A percentile compares a stretch with the other conserved stretches of the same genome.
These are phyloP conservation scores for Sodiomyces alkalinus DNA, from an alignment of 2,329 filamentous ascomycete genomes.

Conservation along the genomic window DNA sequence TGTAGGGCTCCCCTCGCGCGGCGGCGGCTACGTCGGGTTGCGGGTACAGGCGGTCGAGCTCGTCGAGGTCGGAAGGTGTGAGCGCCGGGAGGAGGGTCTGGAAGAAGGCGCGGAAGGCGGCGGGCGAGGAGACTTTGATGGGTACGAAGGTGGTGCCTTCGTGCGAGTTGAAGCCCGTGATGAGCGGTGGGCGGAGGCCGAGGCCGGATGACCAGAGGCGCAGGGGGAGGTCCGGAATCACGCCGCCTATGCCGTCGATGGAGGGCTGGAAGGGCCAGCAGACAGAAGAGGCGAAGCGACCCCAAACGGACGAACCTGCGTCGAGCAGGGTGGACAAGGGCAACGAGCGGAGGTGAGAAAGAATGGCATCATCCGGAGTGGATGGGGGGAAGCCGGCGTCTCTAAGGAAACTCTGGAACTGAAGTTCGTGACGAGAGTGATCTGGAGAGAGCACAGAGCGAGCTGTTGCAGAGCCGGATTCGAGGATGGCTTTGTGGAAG, in stretches of 20 bases:
- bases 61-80: slow-evolving; percentile 31
- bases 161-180: slow-evolving; percentile 58
- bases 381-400: slow-evolving; percentile 31
- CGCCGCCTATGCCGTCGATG: slow-evolving; percentile 37
- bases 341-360: slow-evolving; percentile 31
- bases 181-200: slow-evolving; percentile 37
- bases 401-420: slow-evolving; percentile 38
- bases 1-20: slow-evolving; percentile 3
- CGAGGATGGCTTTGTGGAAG: slow-evolving; percentile 38
- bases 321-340: slow-evolving; percentile 19
- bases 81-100: slow-evolving; percentile 42
- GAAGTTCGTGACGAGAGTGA: slow-evolving; percentile 39
- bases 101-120: slow-evolving; percentile 45
- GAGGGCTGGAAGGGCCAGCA: slow-evolving; percentile 56
- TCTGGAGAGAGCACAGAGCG: slow-evolving; percentile 34
- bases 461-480: slow-evolving; percentile 40
- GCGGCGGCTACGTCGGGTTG: slow-evolving; percentile 34
- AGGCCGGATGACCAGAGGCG: slow-evolving; percentile 34
- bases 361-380: slow-evolving; percentile 28
- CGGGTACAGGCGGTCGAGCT: slow-evolving; percentile 46
- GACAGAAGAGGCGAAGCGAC: slow-evolving; percentile 24
- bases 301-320: slow-evolving; percentile 29
- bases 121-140: slow-evolving; percentile 21
- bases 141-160: slow-evolving; percentile 54
- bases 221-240: slow-evolving; percentile 43